Conservation (phyloP, 768 basidiomycete species). For the Fomitopsis serialis region DNA sequence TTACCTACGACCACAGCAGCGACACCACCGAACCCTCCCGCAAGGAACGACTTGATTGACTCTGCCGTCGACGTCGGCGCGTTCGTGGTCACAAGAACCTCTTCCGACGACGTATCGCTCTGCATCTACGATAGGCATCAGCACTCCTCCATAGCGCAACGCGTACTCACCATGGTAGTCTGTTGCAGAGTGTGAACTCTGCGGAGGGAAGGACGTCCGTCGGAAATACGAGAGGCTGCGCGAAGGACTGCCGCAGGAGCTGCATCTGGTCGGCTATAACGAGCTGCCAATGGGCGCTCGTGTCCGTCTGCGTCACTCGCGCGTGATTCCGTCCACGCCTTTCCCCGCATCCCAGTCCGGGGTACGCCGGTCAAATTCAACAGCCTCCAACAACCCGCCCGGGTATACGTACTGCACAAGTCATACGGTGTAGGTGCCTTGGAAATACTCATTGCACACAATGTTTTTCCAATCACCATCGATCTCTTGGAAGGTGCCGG, state of each 20-base stretch:
- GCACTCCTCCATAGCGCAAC: background rate
- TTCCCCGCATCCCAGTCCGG: background rate
- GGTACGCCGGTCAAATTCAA: background rate
- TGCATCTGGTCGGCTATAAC: background rate
- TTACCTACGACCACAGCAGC: conserved; percentile 85
- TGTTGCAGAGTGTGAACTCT: background rate
- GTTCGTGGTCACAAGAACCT: conserved; percentile 4
- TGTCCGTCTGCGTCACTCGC: background rate
- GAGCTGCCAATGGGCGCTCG: background rate
- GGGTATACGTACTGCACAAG: too few relatives aligned
- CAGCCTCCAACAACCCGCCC: background rate
- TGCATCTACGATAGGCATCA: conserved; percentile 1
- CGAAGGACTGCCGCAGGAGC: background rate
- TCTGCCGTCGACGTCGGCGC: conserved; percentile 26
- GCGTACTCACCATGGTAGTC: conserved; percentile 12
- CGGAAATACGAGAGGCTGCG: background rate
- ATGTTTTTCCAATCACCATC: too few relatives aligned
- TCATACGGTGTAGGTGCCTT: too few relatives aligned
- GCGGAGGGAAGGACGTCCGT: conserved; percentile 4
- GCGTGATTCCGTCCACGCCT: background rate
- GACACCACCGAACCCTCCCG: conserved; percentile 90
- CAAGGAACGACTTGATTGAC: conserved; percentile 78
- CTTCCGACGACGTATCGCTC: conserved; percentile 20
- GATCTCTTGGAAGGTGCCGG: too few relatives aligned
- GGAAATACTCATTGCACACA: too few relatives aligned